phyloP scores from a whole-genome alignment of 2,329 filamentous ascomycete genomes.

The Exophiala sp. region DNA sequence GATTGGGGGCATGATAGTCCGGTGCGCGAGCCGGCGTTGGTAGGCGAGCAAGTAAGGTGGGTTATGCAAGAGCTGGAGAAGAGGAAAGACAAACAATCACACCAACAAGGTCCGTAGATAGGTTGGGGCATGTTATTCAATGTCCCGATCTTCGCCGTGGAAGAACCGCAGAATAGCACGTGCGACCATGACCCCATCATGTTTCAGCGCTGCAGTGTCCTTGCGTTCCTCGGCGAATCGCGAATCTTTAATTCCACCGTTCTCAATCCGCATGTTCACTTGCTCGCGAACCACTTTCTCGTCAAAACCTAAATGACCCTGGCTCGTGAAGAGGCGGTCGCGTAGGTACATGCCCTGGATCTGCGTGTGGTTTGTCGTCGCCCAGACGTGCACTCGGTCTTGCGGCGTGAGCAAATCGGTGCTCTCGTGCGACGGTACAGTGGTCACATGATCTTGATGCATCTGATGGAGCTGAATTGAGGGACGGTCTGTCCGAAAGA shows the following conservation, averaged over 20 bases:
- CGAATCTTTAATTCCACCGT: constrained; percentile 38
- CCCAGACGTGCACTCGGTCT: constrained; percentile 50
- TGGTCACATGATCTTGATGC: constrained; percentile 46
- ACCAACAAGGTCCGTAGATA: no score
- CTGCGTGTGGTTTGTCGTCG: constrained; percentile 42
- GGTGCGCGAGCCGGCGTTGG: constrained; percentile 1
- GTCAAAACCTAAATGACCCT: constrained; percentile 48
- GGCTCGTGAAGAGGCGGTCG: constrained; percentile 45
- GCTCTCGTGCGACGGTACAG: constrained; percentile 30
- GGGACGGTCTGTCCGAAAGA: constrained; percentile 38
- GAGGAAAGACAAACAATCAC: no score
- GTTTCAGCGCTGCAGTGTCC: constrained; percentile 39
- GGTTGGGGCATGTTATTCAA: constrained; percentile 21
- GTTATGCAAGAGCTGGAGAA: neutral
- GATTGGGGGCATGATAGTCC: constrained; percentile 4
- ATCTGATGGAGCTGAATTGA: constrained; percentile 45
- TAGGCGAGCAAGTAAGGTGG: constrained; percentile 2
- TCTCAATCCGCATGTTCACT: constrained; percentile 45
- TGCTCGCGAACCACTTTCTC: constrained; percentile 46
- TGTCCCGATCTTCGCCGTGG: constrained; percentile 47
- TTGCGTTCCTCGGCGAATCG: constrained; percentile 37
- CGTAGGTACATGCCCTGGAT: constrained; percentile 47
- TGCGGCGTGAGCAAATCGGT: constrained; percentile 37
- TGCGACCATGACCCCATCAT: constrained; percentile 40
- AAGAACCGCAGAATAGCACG: constrained; percentile 46